Percentiles rank a stretch among this genome's conserved stretches.
Conservation (phyloP, 2,329 filamentous ascomycete species). For the Xylariaceae sp. region DNA sequence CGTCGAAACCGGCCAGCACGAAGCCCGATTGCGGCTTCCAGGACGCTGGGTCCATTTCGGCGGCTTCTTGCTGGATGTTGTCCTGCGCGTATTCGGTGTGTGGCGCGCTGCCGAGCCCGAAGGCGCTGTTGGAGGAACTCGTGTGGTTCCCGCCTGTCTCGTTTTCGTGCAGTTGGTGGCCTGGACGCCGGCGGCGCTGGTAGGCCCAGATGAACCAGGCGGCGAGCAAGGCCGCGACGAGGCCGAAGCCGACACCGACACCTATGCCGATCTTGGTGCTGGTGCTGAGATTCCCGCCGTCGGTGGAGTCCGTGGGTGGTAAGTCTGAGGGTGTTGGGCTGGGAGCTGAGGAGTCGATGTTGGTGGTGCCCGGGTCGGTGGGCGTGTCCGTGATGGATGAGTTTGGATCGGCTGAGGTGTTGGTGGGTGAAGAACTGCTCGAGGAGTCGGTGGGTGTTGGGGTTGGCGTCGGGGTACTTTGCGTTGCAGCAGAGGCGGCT, state of each 20-base stretch:
- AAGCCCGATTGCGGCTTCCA: conserved; percentile 15
- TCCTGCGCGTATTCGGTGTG: conserved; percentile 23
- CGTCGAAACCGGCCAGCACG: conserved; percentile 5
- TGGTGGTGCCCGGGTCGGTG: background rate
- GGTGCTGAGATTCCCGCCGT: conserved; percentile 29
- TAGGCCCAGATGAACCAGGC: conserved; percentile 31
- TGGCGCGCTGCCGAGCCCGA: no score
- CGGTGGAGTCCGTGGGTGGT: conserved; percentile 10
- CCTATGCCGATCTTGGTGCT: conserved; percentile 39
- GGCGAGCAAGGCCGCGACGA: conserved; percentile 20
- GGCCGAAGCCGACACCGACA: conserved; percentile 33
- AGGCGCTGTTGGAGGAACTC: no score
- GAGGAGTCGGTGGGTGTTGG: conserved; percentile 14
- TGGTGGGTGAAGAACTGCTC: background rate
- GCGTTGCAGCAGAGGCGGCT: conserved; percentile 23
- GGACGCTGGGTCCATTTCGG: conserved; percentile 19
- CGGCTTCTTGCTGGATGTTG: conserved; percentile 20
- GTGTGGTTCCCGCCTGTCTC: conserved; percentile 8
- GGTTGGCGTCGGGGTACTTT: conserved; percentile 17
- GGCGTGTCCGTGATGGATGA: no score
- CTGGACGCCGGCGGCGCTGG: conserved; percentile 22
- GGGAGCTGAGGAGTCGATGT: background rate
- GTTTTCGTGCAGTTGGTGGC: conserved; percentile 6
- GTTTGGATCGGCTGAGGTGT: no score
- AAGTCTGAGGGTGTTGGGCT: conserved; percentile 6